Evolutionary conservation across 2,329 filamentous ascomycete species (phyloP).

Genomic region (Neofusicoccum ribis): DNA sequence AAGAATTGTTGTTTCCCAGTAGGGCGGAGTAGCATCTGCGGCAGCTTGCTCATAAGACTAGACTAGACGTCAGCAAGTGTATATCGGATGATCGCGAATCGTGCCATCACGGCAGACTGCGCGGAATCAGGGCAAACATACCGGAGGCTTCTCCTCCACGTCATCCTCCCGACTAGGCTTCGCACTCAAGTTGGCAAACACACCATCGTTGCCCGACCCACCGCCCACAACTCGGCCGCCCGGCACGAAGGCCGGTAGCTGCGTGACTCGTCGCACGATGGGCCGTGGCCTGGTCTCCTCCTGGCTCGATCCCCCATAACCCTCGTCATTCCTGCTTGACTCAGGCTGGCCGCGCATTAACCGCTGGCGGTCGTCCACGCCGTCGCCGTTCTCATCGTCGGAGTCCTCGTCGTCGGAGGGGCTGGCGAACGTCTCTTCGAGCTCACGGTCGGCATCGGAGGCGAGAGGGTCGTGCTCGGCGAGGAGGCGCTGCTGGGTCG

Average conservation of each 20-base stretch:
- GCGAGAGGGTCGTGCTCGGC: constrained; percentile 53
- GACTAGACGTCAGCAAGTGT: constrained; percentile 34
- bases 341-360: constrained; percentile 69
- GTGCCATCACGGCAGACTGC: background rate
- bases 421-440: constrained; percentile 86
- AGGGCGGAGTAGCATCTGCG: constrained; percentile 91
- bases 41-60: constrained; percentile 98
- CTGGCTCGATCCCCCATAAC: constrained; percentile 17
- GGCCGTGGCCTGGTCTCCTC: constrained; percentile 30
- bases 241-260: constrained; percentile 54
- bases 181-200: constrained; percentile 92
- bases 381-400: constrained; percentile 68
- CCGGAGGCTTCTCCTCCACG: constrained; percentile 88
- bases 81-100: constrained; percentile 12
- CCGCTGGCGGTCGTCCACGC: constrained; percentile 79
- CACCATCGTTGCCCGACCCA: constrained; percentile 78
- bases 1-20: constrained; percentile 98
- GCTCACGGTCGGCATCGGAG: constrained; percentile 69
- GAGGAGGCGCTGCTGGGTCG: constrained; percentile 54
- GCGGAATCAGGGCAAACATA: constrained; percentile 52
- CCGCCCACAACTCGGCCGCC: constrained; percentile 65
- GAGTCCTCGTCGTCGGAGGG: constrained; percentile 61
- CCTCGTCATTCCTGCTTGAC: constrained; percentile 21
- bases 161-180: constrained; percentile 82
- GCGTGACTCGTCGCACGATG: constrained; percentile 52